A percentile compares a stretch with the other conserved stretches of the same genome.
These are phyloP conservation scores for Daedaleopsis sinensis DNA, from an alignment of 768 basidiomycete species.

Conservation along the genomic window DNA sequence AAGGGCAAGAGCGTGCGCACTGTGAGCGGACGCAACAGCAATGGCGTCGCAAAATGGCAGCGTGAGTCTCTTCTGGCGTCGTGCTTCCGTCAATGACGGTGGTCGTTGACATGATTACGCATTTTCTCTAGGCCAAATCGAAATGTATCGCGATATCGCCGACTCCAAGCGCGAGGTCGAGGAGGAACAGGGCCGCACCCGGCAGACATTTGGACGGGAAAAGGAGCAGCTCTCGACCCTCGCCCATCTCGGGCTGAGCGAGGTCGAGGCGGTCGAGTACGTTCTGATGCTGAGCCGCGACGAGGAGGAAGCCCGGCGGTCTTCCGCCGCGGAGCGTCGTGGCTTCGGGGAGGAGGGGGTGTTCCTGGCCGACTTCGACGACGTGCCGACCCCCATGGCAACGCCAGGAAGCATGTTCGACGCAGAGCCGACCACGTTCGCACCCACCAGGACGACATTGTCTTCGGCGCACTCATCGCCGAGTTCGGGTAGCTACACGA, in stretches of 20 bases:
- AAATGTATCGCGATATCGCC: conserved; percentile 61
- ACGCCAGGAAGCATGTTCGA: conserved; percentile 26
- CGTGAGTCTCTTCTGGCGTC: conserved; percentile 33
- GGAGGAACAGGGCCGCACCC: conserved; percentile 46
- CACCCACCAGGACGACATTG: conserved; percentile 10
- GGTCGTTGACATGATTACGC: neutral
- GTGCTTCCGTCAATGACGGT: neutral
- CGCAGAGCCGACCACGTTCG: conserved; percentile 22
- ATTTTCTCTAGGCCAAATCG: conserved; percentile 53
- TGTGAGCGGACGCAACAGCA: conserved; percentile 8
- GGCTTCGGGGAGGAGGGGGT: conserved; percentile 46
- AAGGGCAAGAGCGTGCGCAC: conserved; percentile 29
- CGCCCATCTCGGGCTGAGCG: conserved; percentile 68
- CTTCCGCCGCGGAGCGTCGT: neutral
- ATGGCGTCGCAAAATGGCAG: conserved; percentile 38
- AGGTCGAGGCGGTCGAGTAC: conserved; percentile 78
- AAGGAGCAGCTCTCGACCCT: conserved; percentile 61
- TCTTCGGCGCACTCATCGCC: conserved; percentile 13
- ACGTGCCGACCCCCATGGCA: conserved; percentile 33
- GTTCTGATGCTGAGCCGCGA: conserved; percentile 85
- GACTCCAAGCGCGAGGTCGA: conserved; percentile 59
- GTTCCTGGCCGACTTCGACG: conserved; percentile 59
- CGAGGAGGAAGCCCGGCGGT: conserved; percentile 49
- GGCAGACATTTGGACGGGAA: conserved; percentile 48
- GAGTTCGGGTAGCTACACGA: conserved; percentile 3